Evolutionary conservation across 164 flowering plant genomes (phyloP).

Genomic region (Magnolia kwangsiensis): DNA sequence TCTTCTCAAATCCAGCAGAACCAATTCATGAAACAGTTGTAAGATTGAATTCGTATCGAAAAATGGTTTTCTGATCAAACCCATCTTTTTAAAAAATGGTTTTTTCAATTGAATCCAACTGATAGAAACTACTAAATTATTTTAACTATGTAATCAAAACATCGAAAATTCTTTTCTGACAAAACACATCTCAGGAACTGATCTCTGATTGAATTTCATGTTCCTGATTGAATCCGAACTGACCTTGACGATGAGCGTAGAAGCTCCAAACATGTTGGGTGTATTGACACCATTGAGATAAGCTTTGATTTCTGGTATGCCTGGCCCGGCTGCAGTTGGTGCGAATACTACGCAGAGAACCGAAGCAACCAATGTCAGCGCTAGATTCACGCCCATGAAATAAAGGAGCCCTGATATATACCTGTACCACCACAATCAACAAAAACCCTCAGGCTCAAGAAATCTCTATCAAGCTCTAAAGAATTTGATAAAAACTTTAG

Average conservation of each 20-base stretch:
- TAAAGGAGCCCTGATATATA: conserved; percentile 50
- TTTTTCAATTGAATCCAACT: background rate
- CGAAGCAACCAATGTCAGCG: conserved; percentile 58
- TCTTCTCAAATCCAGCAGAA: background rate
- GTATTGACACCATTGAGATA: conserved; percentile 93
- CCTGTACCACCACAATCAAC: conserved; percentile 35
- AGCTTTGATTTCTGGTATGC: conserved; percentile 94
- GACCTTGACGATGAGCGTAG: conserved; percentile 86
- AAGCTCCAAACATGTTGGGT: conserved; percentile 79
- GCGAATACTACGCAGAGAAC: conserved; percentile 67
- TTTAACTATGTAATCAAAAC: background rate
- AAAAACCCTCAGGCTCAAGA: conserved; percentile 3
- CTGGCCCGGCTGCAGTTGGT: conserved; percentile 98
- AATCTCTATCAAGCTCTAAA: background rate
- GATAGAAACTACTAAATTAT: background rate
- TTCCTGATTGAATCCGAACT: background rate
- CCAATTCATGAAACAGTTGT: too few relatives aligned
- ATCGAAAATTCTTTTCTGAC: background rate
- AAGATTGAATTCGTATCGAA: too few relatives aligned
- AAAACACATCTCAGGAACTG: background rate
- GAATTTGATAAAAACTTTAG: background rate
- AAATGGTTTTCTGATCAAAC: background rate
- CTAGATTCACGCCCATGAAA: conserved; percentile 53
- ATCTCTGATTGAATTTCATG: background rate
- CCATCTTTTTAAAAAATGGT: background rate